Evolutionary conservation across 139 green algal genomes (phyloP), one percentile per base, ranked within the genome.

Genomic region (Coelastrella sp.): DNA sequence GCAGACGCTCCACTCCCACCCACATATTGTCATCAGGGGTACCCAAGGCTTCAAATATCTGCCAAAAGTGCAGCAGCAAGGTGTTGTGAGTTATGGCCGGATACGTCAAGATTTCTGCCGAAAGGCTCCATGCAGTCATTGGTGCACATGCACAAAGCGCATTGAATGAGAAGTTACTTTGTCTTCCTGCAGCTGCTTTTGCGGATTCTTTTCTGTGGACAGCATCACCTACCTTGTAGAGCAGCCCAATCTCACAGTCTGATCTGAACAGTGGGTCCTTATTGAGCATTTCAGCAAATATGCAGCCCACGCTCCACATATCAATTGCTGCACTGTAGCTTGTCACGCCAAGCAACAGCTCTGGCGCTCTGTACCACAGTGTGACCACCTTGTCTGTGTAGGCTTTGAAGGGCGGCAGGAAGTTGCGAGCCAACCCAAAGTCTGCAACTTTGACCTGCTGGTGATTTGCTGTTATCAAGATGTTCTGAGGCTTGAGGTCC

Each of bases 341-440:
- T 51, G 90, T 94, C 30, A 89, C 85, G n/a, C 96, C 97, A 41
- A 99, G 92, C 86, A 99, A 89, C 82, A 99, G 96, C 90, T 99
- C 97, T 8, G 97, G 97, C n/a, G 97, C 93, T 23, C 97, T 93
- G 91, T 99, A 99, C 96, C 96, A 99, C 40, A 99, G 87, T 30
- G 97, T 99, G 59, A 99, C 96, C 53, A 97, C 95, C 90, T 98
- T 93, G 86, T 96, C 94, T 13, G 93, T 98, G 91, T 97, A 96
- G 69, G 89, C 87, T n/a, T 94, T 89, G 27, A 97, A 90, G 23
- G 96, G 96, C 37, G 98, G 97, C 72, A 94, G 92, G 87, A 99
- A 98, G 6, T 92, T 92, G 5, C 97, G 89, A 2, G 96, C 97
- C 3, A 99, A 89, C 2, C 97, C 97, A 92, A 99, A 99, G 88